Evolutionary conservation across 1,284 basidiomycete genomes (phyloP), one percentile per base, ranked within the genome.

Genomic region (Mixia osmundae): DNA sequence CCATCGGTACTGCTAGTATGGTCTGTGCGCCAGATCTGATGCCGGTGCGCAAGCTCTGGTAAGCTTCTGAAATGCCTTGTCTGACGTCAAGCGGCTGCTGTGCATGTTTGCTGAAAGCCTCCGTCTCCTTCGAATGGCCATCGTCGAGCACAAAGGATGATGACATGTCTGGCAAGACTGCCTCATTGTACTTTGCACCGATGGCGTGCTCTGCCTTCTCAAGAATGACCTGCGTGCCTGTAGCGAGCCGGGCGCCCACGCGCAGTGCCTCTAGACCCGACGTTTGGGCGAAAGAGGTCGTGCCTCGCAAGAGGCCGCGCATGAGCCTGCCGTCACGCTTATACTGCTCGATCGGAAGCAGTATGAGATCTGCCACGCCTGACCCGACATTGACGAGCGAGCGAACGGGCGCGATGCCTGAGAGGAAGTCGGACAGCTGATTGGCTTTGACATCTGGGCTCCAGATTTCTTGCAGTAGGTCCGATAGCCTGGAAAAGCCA

Each of bases 401-500:
- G 18, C 85, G 74, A 45, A 99, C 82, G 1, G 91, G 89, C 3
- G 85, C 69, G 1, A 97, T 78, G 3, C 89, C 89, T n/a, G 85
- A 85, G 30, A 99, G 77, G 31, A 97, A 80, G 47, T 97, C 89
- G 4, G 82, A 80, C 5, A 99, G 66, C 52, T 97, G 91, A 19
- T 91, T 94, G 2, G 89, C 83, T 56, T 95, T 95, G 38, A 99
- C 87, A 55, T 99, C 91, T 2, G 89, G 91, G 1, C 89, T 94
- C 91, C 91, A 99, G 23, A 95, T 65, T 52, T 95, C 89, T 51
- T 97, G 89, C 21, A 99, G 62, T 34, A 79, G 66, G 47, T 87
- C 77, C 43, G 82, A 83, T 22, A 97, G 63, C 25, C 73, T 68
- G 8, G 76, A 64, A 76, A 79, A 85, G 15, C 85, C 83, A 15